phyloP scores from a whole-genome alignment of 257 asterid species.

The Jasminum sambac region DNA sequence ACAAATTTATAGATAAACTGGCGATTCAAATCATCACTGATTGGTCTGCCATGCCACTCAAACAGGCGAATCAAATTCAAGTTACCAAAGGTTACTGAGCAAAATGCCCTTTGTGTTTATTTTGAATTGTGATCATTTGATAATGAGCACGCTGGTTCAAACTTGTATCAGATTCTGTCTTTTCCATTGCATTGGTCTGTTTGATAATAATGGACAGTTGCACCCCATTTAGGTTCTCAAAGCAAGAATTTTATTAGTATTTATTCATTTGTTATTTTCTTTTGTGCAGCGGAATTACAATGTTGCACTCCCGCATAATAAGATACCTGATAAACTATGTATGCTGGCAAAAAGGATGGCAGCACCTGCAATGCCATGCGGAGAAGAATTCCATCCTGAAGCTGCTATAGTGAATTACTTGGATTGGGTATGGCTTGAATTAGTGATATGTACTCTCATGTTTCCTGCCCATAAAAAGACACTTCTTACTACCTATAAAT shows the following conservation, averaged over 20 bases:
- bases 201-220: background rate
- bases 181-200: background rate
- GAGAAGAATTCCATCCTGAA: slow-evolving; percentile 80
- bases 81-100: background rate
- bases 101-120: background rate
- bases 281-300: slow-evolving; percentile 77
- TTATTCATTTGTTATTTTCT: too few species aligned
- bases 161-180: background rate
- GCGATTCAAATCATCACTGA: background rate
- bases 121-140: slow-evolving; percentile 12
- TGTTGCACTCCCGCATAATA: slow-evolving; percentile 74
- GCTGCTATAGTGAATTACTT: slow-evolving; percentile 97
- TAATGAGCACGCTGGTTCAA: background rate
- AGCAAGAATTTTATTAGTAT: slow-evolving; percentile 16
- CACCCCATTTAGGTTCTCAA: slow-evolving; percentile 16
- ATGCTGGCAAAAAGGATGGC: slow-evolving; percentile 73
- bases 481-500: background rate
- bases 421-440: slow-evolving; percentile 51
- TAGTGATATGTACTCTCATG: background rate
- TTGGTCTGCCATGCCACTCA: background rate
- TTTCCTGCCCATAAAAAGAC: background rate
- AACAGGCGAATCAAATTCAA: background rate
- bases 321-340: slow-evolving; percentile 77
- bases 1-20: background rate
- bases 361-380: slow-evolving; percentile 71